Evolutionary conservation across 2,329 filamentous ascomycete genomes (phyloP).

Genomic region (Hymenoscyphus fraxineus): DNA sequence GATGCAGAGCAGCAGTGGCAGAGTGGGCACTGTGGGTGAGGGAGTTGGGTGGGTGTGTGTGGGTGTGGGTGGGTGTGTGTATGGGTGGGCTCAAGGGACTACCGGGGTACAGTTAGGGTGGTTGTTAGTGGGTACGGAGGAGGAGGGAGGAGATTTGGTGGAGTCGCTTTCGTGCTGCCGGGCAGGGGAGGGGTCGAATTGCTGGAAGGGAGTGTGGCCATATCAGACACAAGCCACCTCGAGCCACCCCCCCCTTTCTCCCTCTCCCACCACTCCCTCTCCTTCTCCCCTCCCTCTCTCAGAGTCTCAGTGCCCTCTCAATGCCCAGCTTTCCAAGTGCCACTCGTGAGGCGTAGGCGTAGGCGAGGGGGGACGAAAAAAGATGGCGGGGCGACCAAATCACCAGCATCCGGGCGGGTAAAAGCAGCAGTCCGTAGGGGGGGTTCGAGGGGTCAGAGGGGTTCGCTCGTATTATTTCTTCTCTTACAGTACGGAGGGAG

Average conservation of each 20-base stretch:
- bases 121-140: constrained; percentile 13
- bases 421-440: neutral
- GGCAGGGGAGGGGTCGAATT: constrained; percentile 18
- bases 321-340: neutral
- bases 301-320: too few species aligned
- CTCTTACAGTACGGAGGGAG: too few species aligned
- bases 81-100: constrained; percentile 11
- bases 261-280: neutral
- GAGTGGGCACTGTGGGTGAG: constrained; percentile 18
- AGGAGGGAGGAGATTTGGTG: constrained; percentile 18
- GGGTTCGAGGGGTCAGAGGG: neutral
- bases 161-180: neutral
- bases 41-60: neutral
- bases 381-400: constrained; percentile 5
- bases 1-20: constrained; percentile 17
- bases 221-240: constrained; percentile 12
- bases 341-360: neutral
- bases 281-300: neutral
- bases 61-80: too few species aligned
- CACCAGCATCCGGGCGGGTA: neutral
- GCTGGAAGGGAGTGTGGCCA: neutral
- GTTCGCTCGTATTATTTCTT: neutral
- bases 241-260: neutral
- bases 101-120: constrained; percentile 12
- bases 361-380: neutral